These are phyloP conservation scores for Leishmania mexicana DNA, from an alignment of 208 protist genomes.

Conservation along the genomic window DNA sequence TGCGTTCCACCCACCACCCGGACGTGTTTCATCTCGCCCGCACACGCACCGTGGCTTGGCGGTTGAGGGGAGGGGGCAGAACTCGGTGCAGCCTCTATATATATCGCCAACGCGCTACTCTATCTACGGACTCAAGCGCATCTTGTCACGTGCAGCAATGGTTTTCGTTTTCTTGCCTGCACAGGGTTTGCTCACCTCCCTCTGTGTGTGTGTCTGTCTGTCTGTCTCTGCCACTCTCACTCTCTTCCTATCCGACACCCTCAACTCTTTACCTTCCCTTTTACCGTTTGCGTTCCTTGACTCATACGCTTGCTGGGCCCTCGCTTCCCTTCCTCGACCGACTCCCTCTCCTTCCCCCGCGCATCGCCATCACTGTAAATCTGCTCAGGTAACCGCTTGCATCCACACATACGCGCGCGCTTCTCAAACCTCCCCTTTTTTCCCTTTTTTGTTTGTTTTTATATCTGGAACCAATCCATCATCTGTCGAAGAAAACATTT, in stretches of 20 bases:
- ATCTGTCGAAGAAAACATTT: background rate
- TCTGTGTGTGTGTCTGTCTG: background rate
- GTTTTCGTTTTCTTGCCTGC: background rate
- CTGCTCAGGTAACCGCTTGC: background rate
- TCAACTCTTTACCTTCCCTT: background rate
- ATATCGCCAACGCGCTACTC: too few relatives aligned
- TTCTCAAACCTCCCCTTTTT: background rate
- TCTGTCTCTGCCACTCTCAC: background rate
- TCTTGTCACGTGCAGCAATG: background rate
- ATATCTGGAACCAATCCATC: background rate
- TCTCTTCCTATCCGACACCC: background rate
- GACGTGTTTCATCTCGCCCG: background rate
- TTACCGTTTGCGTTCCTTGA: background rate
- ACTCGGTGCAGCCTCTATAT: background rate
- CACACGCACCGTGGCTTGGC: background rate
- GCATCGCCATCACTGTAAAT: background rate
- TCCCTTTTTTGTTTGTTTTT: background rate
- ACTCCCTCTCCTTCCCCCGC: too few relatives aligned
- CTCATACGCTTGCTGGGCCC: background rate
- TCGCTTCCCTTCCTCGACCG: background rate
- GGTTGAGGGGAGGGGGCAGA: too few relatives aligned
- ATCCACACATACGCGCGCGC: background rate
- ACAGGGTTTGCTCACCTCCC: background rate
- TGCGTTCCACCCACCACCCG: background rate
- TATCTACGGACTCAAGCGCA: background rate